Evolutionary conservation across 1,284 basidiomycete species (phyloP), one percentile per base, ranked within the genome.

Genomic region (Boletus smithii): DNA sequence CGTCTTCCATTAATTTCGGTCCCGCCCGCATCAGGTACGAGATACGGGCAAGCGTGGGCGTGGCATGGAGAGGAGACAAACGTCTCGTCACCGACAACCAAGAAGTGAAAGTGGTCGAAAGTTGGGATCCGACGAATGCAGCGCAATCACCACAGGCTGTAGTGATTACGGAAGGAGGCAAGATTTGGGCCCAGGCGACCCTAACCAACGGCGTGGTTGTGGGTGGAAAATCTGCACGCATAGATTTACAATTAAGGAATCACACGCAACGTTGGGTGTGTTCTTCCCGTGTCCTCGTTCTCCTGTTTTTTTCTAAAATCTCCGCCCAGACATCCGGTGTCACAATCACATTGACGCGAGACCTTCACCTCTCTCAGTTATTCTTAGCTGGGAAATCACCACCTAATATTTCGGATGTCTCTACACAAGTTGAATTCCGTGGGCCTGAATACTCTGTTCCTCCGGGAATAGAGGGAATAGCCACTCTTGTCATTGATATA

Each of bases 241-340:
- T 90, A 32, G 83, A 88, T 56, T 65, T 90, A 41, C 80, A 84
- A 51, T 81, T 89, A 36, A 88, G 82, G 71, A 90, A 90, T 57
- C 84, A 88, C 60, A 85, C 86, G 0, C 67, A 68, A 40, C 85
- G 84, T 69, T 88, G 84, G 81, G 87, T 86, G 31, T 17, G 66
- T 51, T 18, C 16, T 30, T 30, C 44, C 23, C 18, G 43, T 39
- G 17, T 48, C 48, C 32, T 32, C 17, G 17, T 18, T 16, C 9
- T 48, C 35, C n/a, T 26, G n/a, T 30, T 27, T 34, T 35, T n/a
- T n/a, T 48, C 45, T 44, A 5, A 50, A 40, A 34, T 26, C 8
- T 38, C 17, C 39, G 35, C 44, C 16, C 56, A 90, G 87, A 88
- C 85, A 48, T 72, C 81, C 0, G 79, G 81, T 8, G 63, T 90